Evolutionary conservation across 495 filamentous ascomycete genomes (phyloP), one percentile per base, ranked within the genome.

Genomic region (Neurospora intermedia): DNA sequence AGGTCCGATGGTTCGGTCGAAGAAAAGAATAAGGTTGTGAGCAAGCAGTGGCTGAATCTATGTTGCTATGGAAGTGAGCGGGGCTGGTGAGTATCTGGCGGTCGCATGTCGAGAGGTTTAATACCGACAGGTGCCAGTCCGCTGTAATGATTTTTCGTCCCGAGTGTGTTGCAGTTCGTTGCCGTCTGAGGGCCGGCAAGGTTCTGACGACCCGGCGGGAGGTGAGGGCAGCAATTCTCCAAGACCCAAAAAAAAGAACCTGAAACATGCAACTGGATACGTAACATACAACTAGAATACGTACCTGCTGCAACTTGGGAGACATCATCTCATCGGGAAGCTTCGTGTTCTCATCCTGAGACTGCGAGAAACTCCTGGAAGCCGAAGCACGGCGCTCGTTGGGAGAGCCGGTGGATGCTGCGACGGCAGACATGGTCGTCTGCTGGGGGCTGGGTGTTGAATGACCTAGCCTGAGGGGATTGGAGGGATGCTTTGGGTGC

Each of bases 391-490:
- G 83, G 73, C 85, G 83, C 71, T 81, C 78, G 69, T 75, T 77
- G 39, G 87, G 86, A 62, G 87, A 88, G 45, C 85, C 87, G 38
- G 82, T 84, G 18, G 85, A 83, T 40, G 79, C 75, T 27, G 80
- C 71, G 54, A 66, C 27, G 38, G 79, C 72, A 75, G 87, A 86
- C 87, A 88, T 88, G 69, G 69, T 77, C 74, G 77, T 72, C 69
- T 69, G 40, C 76, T 46, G 27, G 38, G 54, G 70, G 74, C 73
- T 74, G 66, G 54, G 31, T 74, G 46, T 69, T 27, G 69, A 73
- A 71, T 69, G 46, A 8, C 48, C 54, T 45, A 48, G 35, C 40
- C 43, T n/a, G 62, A 9, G 35, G 54, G 38, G 70, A 74, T 73
- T 66, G 70, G 69, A 46, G 20, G 70, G 46, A 70, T 46, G 76